Percentiles rank a stretch among this genome's conserved stretches.
These are phyloP conservation scores for Russula dissimulans DNA, from an alignment of 768 basidiomycete species.

Conservation along the genomic window DNA sequence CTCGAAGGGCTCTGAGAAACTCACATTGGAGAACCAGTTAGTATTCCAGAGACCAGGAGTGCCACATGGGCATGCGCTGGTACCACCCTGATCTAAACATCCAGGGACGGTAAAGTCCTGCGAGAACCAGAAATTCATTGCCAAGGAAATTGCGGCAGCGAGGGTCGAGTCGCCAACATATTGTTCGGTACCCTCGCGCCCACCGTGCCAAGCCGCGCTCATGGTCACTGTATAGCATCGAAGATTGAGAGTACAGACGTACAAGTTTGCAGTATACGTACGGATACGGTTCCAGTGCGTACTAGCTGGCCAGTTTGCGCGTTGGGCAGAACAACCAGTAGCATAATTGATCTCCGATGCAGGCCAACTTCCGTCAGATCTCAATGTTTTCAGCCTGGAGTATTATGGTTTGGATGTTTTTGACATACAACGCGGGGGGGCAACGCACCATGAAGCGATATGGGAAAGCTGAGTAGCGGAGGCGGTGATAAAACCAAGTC, in stretches of 20 bases:
- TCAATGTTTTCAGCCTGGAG: slow-evolving; percentile 18
- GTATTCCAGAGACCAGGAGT: slow-evolving; percentile 23
- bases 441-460: slow-evolving; percentile 10
- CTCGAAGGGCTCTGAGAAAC: background rate
- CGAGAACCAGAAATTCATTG: slow-evolving; percentile 27
- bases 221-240: slow-evolving; percentile 16
- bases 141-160: slow-evolving; percentile 18
- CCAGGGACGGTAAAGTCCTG: slow-evolving; percentile 24
- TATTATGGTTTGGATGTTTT: background rate
- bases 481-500: slow-evolving; percentile 9
- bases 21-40: slow-evolving; percentile 20
- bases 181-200: slow-evolving; percentile 10
- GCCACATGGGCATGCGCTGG: slow-evolving; percentile 24
- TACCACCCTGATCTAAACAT: slow-evolving; percentile 25
- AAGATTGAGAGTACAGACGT: background rate
- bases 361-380: slow-evolving; percentile 20
- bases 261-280: slow-evolving; percentile 7
- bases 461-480: background rate
- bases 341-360: slow-evolving; percentile 25
- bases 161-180: slow-evolving; percentile 13
- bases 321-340: slow-evolving; percentile 27
- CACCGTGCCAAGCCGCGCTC: slow-evolving; percentile 23
- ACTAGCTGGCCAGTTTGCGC: slow-evolving; percentile 31
- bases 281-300: slow-evolving; percentile 24
- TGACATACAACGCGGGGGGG: background rate